Evolutionary conservation across 208 protist genomes (phyloP).

Genomic region (Crithidia sp.): DNA sequence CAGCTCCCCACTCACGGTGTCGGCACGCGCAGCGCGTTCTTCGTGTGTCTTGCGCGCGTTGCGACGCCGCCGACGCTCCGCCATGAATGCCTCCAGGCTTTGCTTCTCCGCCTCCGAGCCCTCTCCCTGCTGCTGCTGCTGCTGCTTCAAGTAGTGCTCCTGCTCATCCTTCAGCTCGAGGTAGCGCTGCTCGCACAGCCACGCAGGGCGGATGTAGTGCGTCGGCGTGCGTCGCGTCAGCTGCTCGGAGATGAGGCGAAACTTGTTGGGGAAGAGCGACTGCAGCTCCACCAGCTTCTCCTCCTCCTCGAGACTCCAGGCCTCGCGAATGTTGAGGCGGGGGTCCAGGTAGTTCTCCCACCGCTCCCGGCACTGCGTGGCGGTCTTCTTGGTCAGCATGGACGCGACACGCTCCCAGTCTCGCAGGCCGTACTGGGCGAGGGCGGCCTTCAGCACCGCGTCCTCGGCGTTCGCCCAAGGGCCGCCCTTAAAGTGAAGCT

Average conservation of each 20-base stretch:
- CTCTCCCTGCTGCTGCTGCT: constrained; percentile 29
- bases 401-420: constrained; percentile 99
- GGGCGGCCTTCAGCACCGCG: constrained; percentile 99
- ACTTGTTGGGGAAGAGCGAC: constrained; percentile 98
- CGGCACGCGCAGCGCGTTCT: constrained; percentile 94
- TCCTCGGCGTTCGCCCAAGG: constrained; percentile 99
- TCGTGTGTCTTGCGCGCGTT: constrained; percentile 93
- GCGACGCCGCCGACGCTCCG: constrained; percentile 65
- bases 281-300: constrained; percentile 99
- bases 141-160: constrained; percentile 72
- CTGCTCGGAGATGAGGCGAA: constrained; percentile 97
- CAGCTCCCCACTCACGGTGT: constrained; percentile 98
- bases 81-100: constrained; percentile 79
- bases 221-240: constrained; percentile 52
- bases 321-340: constrained; percentile 98
- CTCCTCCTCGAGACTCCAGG: constrained; percentile 99
- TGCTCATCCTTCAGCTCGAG: constrained; percentile 94
- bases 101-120: constrained; percentile 24
- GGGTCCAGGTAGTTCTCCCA: constrained; percentile 99
- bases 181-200: constrained; percentile 99
- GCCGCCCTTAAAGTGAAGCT: constrained; percentile 96
- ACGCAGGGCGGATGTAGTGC: constrained; percentile 96
- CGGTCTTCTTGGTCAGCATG: constrained; percentile 97
- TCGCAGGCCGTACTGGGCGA: constrained; percentile 99
- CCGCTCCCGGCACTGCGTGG: constrained; percentile 99